A percentile compares a stretch with the other conserved stretches of the same genome.
These are phyloP conservation scores for Petunia axillaris DNA, from an alignment of 257 asterid species.

Conservation along the genomic window DNA sequence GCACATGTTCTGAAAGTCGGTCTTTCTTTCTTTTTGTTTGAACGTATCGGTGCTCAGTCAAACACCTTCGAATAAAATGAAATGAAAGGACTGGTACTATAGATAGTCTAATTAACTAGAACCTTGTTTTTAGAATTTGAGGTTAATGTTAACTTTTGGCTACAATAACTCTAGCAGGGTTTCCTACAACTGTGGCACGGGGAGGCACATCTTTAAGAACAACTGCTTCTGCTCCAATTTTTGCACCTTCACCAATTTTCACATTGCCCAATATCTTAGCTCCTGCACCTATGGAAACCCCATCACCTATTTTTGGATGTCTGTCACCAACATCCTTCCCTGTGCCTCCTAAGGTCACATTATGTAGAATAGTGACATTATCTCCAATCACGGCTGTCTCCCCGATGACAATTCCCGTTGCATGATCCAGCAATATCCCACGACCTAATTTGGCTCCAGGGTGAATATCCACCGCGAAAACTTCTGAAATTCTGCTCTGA, in stretches of 20 bases:
- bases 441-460: slow-evolving; percentile 70
- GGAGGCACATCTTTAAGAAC: slow-evolving; percentile 73
- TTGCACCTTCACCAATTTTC: slow-evolving; percentile 78
- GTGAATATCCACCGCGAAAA: slow-evolving; percentile 71
- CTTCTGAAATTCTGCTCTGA: slow-evolving; percentile 72
- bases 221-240: slow-evolving; percentile 73
- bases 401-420: slow-evolving; percentile 75
- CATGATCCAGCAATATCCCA: slow-evolving; percentile 77
- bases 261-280: slow-evolving; percentile 70
- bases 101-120: too few species aligned
- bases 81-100: too few species aligned
- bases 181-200: slow-evolving; percentile 72
- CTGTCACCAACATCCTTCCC: slow-evolving; percentile 66
- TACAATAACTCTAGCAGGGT: slow-evolving; percentile 49
- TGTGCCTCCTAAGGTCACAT: slow-evolving; percentile 73
- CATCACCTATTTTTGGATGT: slow-evolving; percentile 80
- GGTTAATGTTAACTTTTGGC: too few species aligned
- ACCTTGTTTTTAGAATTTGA: too few species aligned
- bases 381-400: slow-evolving; percentile 80
- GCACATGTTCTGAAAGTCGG: too few species aligned
- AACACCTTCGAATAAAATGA: too few species aligned
- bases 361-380: slow-evolving; percentile 76
- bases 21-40: too few species aligned
- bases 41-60: too few species aligned
- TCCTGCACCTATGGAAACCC: slow-evolving; percentile 72